Evolutionary conservation across 1,284 basidiomycete genomes (phyloP), one percentile per base, ranked within the genome.

Genomic region (Boletus smithii): DNA sequence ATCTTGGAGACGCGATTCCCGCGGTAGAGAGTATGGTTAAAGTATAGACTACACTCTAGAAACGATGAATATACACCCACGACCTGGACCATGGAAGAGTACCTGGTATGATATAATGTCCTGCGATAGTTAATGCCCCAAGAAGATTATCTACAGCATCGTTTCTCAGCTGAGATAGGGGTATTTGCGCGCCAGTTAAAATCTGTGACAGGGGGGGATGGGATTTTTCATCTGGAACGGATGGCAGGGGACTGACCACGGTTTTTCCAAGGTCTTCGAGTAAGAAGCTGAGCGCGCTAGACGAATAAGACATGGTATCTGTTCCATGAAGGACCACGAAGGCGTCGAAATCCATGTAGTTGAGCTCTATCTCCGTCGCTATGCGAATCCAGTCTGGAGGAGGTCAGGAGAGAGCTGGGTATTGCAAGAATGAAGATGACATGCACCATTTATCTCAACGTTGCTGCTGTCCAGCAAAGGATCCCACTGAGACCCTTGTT

Each of bases 261-360:
- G 87, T 90, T 71, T 94, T 94, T 42, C 91, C 91, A 7, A 95
- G 74, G 58, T 95, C 91, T 66, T 95, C 91, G 5, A 97, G 74
- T 46, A 97, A 69, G 68, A 95, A 95, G 60, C 88, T 89, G 31
- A 95, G 74, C 2, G 91, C 91, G 39, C 88, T 91, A 2, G 91
- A 82, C 3, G 87, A 88, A 67, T 92, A 95, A 2, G 85, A 81
- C 89, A 94, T 94, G 0, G 92, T 95, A 59, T 95, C 91, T n/a
- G 90, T 92, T 30, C 93, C 93, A 65, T 97, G 93, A 9, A 97
- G 72, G 26, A 97, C 74, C 22, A 97, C 85, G 61, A 97, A 97
- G 0, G 88, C 90, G 60, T 97, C 93, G 60, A 91, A 97, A 16
- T 73, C 65, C 38, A 71, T 59, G 58, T 95, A 94, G 63, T 95